Percentiles rank a stretch among this genome's conserved stretches.
Evolutionary conservation across 2,329 filamentous ascomycete genomes (phyloP).

Genomic region (Chrysoporthe puriensis): DNA sequence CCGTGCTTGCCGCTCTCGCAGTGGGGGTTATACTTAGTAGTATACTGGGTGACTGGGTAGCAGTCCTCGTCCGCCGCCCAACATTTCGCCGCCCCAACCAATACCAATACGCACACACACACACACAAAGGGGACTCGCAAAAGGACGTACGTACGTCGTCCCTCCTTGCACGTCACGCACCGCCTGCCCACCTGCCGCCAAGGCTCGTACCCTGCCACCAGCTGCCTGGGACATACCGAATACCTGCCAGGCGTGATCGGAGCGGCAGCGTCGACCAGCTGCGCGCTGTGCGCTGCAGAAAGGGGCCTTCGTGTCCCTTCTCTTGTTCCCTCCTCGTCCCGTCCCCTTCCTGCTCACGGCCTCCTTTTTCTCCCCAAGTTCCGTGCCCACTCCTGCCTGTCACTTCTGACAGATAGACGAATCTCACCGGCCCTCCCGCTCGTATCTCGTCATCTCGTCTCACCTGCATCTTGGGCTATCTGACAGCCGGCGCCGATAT

Average conservation of each 20-base stretch:
- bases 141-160: background rate
- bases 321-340: background rate
- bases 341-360: background rate
- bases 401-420: conserved; percentile 6
- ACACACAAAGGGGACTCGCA: background rate
- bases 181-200: background rate
- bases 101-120: too few species aligned
- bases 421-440: background rate
- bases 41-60: too few species aligned
- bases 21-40: background rate
- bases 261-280: background rate
- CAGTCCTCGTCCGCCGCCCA: too few species aligned
- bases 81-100: background rate
- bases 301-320: background rate
- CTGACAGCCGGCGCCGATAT: conserved; percentile 6
- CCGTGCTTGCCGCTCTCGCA: background rate
- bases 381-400: background rate
- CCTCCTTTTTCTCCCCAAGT: background rate
- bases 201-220: background rate
- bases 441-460: background rate
- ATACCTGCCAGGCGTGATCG: conserved; percentile 5
- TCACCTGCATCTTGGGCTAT: conserved; percentile 9
- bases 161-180: conserved; percentile 7
- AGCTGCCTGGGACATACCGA: background rate
- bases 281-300: background rate